phyloP scores from a whole-genome alignment of 352 stramenopile genomes.

The Pythium utonaiense region DNA sequence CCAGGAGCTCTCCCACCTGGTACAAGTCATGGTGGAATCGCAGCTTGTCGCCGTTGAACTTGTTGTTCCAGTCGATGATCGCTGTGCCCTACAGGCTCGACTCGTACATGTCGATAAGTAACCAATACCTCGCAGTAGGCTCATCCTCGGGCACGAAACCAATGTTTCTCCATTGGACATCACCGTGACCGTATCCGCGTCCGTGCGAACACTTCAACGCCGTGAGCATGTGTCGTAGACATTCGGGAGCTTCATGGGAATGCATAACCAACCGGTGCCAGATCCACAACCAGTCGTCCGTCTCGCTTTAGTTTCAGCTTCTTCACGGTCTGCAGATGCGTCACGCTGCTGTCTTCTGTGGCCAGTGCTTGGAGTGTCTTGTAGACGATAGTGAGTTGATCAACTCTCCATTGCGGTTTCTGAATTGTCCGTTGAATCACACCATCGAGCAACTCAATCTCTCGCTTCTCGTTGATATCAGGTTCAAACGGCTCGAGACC shows the following conservation, averaged over 20 bases:
- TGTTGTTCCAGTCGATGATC: constrained; percentile 9
- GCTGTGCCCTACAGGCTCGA: not conserved
- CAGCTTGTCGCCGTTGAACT: constrained; percentile 2
- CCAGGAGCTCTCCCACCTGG: constrained; percentile 5
- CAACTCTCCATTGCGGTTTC: not conserved
- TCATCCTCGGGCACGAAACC: constrained; percentile 13
- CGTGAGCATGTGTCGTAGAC: constrained; percentile 15
- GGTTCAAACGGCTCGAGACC: not conserved
- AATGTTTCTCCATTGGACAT: constrained; percentile 26
- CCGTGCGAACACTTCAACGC: constrained; percentile 18
- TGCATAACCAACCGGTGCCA: not conserved
- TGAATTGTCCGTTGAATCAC: not conserved
- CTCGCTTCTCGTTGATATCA: not conserved
- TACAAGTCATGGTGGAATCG: constrained; percentile 15
- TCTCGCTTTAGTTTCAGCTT: not conserved
- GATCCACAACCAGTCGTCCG: not conserved
- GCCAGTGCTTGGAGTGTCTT: not conserved
- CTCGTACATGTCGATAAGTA: constrained; percentile 19
- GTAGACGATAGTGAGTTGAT: not conserved
- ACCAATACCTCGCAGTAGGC: constrained; percentile 10
- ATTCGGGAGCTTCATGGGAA: not conserved
- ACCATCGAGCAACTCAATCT: not conserved
- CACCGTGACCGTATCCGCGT: constrained; percentile 19
- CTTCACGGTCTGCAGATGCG: constrained; percentile 1
- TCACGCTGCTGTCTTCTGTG: not conserved